Evolutionary conservation across 2,329 filamentous ascomycete species (phyloP), one percentile per base, ranked within the genome.

Genomic region (Trichophyton equinum): DNA sequence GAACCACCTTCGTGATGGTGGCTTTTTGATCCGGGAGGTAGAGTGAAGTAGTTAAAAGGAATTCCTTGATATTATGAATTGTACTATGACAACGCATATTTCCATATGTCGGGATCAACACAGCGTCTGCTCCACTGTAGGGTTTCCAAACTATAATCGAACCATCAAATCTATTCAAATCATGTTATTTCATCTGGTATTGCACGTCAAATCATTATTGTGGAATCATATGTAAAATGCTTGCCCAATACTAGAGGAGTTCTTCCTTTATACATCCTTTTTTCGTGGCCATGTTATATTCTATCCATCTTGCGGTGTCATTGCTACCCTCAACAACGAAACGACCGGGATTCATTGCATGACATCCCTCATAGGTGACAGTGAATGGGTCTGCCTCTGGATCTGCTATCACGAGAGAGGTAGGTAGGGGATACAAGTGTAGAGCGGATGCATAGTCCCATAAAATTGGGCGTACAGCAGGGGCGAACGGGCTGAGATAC

Each of bases 351-450:
- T 99, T 99, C 82, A 99, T 86, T 38, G 96, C 91, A 75, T 94
- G 89, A 70, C 94, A 97, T 0, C 91, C 92, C 73, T 96, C 92
- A 70, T 97, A 97, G 13, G 89, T 95, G 65, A 96, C 78, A 60
- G 87, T 87, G 69, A 96, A 99, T 0, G 90, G 81, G 13, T 88
- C 85, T 8, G 87, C 85, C 47, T 91, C 89, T 0, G 87, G 79
- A 74, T 99, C 94, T 1, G 90, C 86, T 3, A 99, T 75, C 15
- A 95, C 83, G 69, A 97, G 78, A 0, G 88, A 85, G 20, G 89
- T 92, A 1, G 94, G 94, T 30, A 97, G 75, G 7, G 92, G 94
- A 72, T 96, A 97, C 22, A 99, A 76, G 60, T 89, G 86, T 65
- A 97, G 74, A 2, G 87, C 78, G 4, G 83, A 80, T 0, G 85